Evolutionary conservation across 345 rosid species (phyloP).

Genomic region (Eucalyptus viminalis): DNA sequence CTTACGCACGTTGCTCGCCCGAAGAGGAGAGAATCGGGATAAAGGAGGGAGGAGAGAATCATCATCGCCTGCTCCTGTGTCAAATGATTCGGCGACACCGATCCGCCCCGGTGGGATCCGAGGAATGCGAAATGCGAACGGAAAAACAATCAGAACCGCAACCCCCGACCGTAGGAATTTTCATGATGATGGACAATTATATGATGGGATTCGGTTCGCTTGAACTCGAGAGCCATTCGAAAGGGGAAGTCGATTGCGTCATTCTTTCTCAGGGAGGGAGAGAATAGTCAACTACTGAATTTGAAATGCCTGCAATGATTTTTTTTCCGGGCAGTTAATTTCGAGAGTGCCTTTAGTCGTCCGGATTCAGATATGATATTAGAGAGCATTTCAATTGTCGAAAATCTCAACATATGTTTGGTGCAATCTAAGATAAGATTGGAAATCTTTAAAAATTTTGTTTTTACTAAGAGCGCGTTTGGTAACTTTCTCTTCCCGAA

Average conservation of each 20-base stretch:
- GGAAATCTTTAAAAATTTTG: not conserved
- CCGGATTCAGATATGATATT: not conserved
- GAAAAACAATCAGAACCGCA: not conserved
- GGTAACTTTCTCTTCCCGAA: rapidly evolving
- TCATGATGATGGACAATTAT: not conserved
- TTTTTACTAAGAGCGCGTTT: rapidly evolving
- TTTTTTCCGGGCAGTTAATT: not conserved
- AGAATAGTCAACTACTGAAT: not conserved
- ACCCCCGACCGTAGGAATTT: not conserved
- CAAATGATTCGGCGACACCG: not conserved
- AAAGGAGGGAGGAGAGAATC: not conserved
- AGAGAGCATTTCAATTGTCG: not conserved
- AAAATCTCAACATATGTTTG: no score
- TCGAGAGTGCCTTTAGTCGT: not conserved
- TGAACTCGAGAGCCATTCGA: not conserved
- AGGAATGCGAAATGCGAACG: not conserved
- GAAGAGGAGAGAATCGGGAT: not conserved
- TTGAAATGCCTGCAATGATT: no score
- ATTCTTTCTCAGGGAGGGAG: not conserved
- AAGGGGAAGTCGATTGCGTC: not conserved
- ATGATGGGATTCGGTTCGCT: not conserved
- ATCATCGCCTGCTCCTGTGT: not conserved
- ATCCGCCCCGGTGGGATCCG: not conserved
- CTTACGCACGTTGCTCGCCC: not conserved
- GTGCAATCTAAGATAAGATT: not conserved